phyloP scores from a whole-genome alignment of 2,329 filamentous ascomycete species.

The Fusarium sp. region DNA sequence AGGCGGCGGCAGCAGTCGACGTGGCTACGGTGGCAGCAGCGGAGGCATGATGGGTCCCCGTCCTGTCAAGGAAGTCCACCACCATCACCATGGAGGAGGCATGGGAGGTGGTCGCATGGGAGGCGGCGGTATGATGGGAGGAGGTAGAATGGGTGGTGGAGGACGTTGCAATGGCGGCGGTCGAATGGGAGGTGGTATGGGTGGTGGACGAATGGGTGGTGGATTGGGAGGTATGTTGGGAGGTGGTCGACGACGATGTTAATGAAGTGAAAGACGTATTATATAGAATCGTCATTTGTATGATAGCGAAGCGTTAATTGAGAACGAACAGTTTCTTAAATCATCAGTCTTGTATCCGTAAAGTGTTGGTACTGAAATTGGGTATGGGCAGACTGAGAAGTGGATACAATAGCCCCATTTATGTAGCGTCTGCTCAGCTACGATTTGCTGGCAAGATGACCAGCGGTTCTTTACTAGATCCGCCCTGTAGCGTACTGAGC shows the following conservation, averaged over 20 bases:
- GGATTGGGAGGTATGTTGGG: slow-evolving; percentile 11
- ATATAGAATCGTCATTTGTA: neutral
- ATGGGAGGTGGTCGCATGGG: slow-evolving; percentile 1
- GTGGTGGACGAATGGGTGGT: slow-evolving; percentile 14
- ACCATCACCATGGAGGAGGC: slow-evolving; percentile 16
- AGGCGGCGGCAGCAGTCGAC: neutral
- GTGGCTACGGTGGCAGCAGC: neutral
- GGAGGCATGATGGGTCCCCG: slow-evolving; percentile 20
- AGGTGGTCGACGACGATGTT: slow-evolving; percentile 10
- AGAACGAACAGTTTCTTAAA: neutral
- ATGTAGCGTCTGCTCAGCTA: too few species aligned
- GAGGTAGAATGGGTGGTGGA: slow-evolving; percentile 4
- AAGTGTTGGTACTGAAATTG: too few species aligned
- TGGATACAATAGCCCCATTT: too few species aligned
- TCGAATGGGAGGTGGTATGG: slow-evolving; percentile 23
- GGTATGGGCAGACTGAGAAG: too few species aligned
- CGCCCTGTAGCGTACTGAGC: too few species aligned
- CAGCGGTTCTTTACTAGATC: too few species aligned
- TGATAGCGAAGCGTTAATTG: neutral
- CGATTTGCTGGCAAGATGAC: too few species aligned
- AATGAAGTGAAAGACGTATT: neutral
- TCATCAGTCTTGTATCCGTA: too few species aligned
- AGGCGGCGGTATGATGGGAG: neutral
- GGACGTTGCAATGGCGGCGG: slow-evolving; percentile 7
- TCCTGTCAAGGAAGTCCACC: slow-evolving; percentile 16